Evolutionary conservation across 306 rosid species (phyloP).

Genomic region (Adenanthera pavonina): DNA sequence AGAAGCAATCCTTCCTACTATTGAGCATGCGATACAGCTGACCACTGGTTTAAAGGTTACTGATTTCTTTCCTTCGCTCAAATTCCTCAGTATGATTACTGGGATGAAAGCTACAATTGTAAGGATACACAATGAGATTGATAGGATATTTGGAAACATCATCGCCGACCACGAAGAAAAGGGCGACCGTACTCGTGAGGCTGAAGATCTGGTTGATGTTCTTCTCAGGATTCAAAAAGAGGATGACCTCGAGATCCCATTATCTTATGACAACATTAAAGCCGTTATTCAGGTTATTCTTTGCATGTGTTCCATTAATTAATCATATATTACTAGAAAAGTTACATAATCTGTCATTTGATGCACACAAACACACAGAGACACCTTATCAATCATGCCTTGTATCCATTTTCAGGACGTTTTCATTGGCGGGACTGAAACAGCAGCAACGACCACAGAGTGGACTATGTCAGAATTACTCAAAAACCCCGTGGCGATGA

Average conservation of each 20-base stretch:
- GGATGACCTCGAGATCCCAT: not conserved
- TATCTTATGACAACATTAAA: not conserved
- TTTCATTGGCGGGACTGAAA: not conserved
- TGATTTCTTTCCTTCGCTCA: constrained; percentile 1
- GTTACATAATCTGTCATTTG: no score
- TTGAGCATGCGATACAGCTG: not conserved
- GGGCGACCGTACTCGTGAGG: not conserved
- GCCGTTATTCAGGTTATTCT: no score
- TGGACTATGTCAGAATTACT: not conserved
- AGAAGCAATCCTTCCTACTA: not conserved
- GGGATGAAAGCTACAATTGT: not conserved
- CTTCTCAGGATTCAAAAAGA: not conserved
- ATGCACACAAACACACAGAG: no score
- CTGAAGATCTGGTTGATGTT: not conserved
- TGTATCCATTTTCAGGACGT: not conserved
- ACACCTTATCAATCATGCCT: no score
- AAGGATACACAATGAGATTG: not conserved
- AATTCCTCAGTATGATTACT: not conserved
- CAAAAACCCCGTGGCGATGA: no score
- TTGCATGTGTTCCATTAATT: no score
- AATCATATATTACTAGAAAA: no score
- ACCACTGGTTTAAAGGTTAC: not conserved
- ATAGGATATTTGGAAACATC: not conserved
- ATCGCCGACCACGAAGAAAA: not conserved
- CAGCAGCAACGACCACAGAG: not conserved